Conservation (phyloP, 2,329 filamentous ascomycete genomes). For the Cordyceps tenuipes region DNA sequence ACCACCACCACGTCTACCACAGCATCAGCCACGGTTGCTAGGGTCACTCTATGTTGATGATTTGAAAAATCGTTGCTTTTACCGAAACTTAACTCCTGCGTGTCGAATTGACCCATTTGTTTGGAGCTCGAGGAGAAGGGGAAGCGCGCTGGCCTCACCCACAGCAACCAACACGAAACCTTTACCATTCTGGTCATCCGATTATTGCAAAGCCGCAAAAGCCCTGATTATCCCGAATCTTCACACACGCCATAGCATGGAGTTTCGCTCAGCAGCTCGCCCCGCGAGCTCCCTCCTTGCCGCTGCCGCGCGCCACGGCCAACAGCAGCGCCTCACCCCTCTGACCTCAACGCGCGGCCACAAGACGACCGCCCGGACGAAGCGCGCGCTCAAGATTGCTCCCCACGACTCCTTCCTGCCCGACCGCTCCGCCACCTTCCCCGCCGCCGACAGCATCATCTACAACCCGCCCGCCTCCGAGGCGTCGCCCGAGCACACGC, state of each 20-base stretch:
- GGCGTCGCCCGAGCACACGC: slow-evolving; percentile 55
- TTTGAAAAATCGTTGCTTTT: too few species aligned
- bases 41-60: neutral
- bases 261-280: slow-evolving; percentile 27
- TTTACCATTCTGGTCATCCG: too few species aligned
- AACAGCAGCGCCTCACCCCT: slow-evolving; percentile 12
- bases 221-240: neutral
- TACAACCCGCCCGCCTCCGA: slow-evolving; percentile 49
- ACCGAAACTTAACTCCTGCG: neutral
- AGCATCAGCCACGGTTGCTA: neutral
- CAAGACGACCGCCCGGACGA: slow-evolving; percentile 46
- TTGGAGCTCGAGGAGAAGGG: slow-evolving; percentile 6
- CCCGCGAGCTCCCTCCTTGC: slow-evolving; percentile 27
- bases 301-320: slow-evolving; percentile 12
- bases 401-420: slow-evolving; percentile 53
- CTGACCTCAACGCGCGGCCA: slow-evolving; percentile 29
- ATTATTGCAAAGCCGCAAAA: neutral
- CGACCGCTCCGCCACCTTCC: slow-evolving; percentile 23
- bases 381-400: slow-evolving; percentile 49
- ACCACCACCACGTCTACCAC: neutral
- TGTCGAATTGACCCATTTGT: slow-evolving; percentile 10
- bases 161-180: neutral
- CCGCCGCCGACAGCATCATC: slow-evolving; percentile 35
- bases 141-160: neutral
- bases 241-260: slow-evolving; percentile 22